These are phyloP conservation scores for Elsinoe batatas DNA, from an alignment of 2,329 filamentous ascomycete genomes.

Conservation along the genomic window DNA sequence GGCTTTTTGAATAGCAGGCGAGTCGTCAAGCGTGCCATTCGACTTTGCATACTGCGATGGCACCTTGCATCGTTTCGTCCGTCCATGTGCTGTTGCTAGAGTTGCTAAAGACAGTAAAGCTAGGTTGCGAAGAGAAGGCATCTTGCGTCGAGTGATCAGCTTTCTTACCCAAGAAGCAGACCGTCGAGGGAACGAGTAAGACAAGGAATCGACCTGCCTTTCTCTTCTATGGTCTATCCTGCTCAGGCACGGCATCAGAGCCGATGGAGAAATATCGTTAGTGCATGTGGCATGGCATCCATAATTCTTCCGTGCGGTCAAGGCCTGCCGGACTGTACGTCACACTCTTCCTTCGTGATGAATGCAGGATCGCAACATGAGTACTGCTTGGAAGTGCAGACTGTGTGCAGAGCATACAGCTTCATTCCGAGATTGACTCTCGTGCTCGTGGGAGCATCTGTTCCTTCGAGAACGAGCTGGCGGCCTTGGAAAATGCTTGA, in stretches of 20 bases:
- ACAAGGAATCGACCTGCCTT: not conserved
- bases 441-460: too few relatives aligned
- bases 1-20: conserved; percentile 29
- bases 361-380: too few relatives aligned
- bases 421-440: too few relatives aligned
- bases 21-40: conserved; percentile 32
- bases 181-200: not conserved
- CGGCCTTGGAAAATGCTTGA: not conserved
- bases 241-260: not conserved
- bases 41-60: conserved; percentile 23
- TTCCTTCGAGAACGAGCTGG: not conserved
- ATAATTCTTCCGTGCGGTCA: conserved; percentile 2
- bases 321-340: not conserved
- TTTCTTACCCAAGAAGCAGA: not conserved
- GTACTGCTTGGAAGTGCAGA: too few relatives aligned
- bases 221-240: not conserved
- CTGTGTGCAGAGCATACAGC: too few relatives aligned
- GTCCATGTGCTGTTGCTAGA: not conserved
- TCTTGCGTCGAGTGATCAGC: not conserved
- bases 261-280: conserved; percentile 2
- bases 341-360: not conserved
- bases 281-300: not conserved
- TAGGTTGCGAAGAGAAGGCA: not conserved
- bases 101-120: not conserved
- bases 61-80: conserved; percentile 16